Evolutionary conservation across 495 filamentous ascomycete species (phyloP).

Genomic region (Hypoxylon lienhwacheense): DNA sequence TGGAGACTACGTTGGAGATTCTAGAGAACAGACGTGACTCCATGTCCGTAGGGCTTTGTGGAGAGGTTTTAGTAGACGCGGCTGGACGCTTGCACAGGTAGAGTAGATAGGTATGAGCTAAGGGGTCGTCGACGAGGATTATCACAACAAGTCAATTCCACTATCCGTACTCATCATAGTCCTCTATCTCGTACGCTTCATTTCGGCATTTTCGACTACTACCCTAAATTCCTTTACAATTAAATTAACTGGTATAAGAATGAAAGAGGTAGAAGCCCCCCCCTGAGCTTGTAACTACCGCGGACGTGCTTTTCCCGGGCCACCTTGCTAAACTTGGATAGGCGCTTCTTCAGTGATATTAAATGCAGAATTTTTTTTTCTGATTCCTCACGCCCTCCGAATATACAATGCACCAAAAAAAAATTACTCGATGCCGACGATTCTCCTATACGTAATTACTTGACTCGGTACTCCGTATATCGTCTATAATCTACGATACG

Average conservation of each 20-base stretch:
- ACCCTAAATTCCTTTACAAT: constrained; percentile 7
- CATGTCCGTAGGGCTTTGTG: constrained; percentile 23
- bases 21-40: constrained; percentile 22
- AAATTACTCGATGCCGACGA: no score
- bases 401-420: constrained; percentile 9
- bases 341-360: constrained; percentile 12
- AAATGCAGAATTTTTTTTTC: constrained; percentile 3
- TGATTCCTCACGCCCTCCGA: no score
- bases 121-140: constrained; percentile 12
- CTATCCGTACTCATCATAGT: no score
- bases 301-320: constrained; percentile 25
- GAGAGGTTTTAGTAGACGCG: constrained; percentile 11
- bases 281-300: constrained; percentile 23
- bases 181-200: background rate
- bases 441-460: background rate
- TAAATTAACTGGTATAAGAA: constrained; percentile 17
- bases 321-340: constrained; percentile 29
- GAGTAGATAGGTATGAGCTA: constrained; percentile 2
- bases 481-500: background rate
- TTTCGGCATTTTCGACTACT: background rate
- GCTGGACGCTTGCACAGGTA: constrained; percentile 6
- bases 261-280: constrained; percentile 9
- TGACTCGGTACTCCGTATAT: background rate
- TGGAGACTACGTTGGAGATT: constrained; percentile 15
- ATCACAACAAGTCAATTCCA: no score